A percentile compares a stretch with the other conserved stretches of the same genome.
phyloP scores from a whole-genome alignment of 805 yeast species.

The Candida bentonensis region DNA sequence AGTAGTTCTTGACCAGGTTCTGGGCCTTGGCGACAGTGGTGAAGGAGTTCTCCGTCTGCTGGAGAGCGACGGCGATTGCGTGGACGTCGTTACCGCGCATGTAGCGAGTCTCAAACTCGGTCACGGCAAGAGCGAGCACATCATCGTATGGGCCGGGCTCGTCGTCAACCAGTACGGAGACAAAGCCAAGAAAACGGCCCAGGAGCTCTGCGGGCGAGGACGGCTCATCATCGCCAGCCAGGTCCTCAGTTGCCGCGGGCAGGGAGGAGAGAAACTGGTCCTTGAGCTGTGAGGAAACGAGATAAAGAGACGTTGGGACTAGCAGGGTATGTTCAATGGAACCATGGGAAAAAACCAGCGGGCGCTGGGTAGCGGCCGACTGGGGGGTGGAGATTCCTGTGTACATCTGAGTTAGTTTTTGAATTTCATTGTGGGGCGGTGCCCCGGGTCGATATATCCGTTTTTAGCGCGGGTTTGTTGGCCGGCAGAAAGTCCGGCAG shows the following conservation, averaged over 20 bases:
- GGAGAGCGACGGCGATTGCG: constrained; percentile 62
- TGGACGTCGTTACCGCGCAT: constrained; percentile 73
- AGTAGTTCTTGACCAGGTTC: constrained; percentile 65
- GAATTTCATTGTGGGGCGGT: neutral
- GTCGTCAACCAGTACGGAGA: constrained; percentile 23
- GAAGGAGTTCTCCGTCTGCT: constrained; percentile 17
- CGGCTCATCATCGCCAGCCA: constrained; percentile 80
- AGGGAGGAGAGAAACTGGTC: constrained; percentile 64
- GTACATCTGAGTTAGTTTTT: constrained; percentile 8
- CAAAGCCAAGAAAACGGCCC: constrained; percentile 62
- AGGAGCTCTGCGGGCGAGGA: constrained; percentile 73
- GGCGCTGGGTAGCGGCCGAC: constrained; percentile 47
- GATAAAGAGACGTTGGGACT: constrained; percentile 69
- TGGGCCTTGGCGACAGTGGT: constrained; percentile 63
- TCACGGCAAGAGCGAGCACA: constrained; percentile 53
- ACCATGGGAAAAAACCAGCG: constrained; percentile 74
- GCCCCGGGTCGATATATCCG: neutral
- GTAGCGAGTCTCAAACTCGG: constrained; percentile 76
- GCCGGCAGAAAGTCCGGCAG: neutral
- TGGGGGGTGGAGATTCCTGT: constrained; percentile 31
- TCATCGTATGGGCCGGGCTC: constrained; percentile 46
- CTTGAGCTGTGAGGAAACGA: constrained; percentile 73
- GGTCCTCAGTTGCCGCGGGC: constrained; percentile 73
- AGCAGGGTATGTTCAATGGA: constrained; percentile 75
- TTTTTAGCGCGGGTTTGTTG: neutral